A percentile compares a stretch with the other conserved stretches of the same genome.
Conservation (phyloP, 177 flowering plant genomes). For the Vitis hybrid region DNA sequence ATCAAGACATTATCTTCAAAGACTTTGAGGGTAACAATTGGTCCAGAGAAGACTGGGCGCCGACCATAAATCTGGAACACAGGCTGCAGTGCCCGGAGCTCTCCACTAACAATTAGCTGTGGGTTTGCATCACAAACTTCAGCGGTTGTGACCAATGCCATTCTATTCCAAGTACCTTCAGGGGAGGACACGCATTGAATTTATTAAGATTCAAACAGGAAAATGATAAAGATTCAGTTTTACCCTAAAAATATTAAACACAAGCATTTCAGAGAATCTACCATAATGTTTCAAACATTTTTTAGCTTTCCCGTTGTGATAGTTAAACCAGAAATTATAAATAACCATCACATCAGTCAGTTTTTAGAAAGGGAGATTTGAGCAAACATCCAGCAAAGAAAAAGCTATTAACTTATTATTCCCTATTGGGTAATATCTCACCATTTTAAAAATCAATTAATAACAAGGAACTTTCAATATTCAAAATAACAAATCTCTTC, state of each 20-base stretch:
- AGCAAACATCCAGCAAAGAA: too few species aligned
- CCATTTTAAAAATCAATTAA: too few species aligned
- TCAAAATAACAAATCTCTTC: too few species aligned
- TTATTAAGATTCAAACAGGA: neutral
- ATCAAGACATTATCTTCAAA: conserved; percentile 46
- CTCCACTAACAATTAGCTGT: conserved; percentile 38
- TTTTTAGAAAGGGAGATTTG: too few species aligned
- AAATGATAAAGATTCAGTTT: neutral
- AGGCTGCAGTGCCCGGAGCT: conserved; percentile 43
- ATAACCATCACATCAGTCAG: too few species aligned
- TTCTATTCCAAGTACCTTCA: conserved; percentile 16
- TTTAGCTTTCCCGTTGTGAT: neutral
- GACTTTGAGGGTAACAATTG: conserved; percentile 41
- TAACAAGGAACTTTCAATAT: too few species aligned
- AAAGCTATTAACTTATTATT: too few species aligned
- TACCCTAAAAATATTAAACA: neutral
- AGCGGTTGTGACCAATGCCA: conserved; percentile 49
- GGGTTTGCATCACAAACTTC: conserved; percentile 46
- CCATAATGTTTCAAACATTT: neutral
- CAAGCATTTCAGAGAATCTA: neutral
- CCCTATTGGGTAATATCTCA: too few species aligned
- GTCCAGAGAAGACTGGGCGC: conserved; percentile 41
- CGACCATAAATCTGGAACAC: conserved; percentile 41
- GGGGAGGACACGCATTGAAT: neutral
- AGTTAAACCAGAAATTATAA: neutral